Evolutionary conservation across 176 grass and related monocot genomes (phyloP).

Genomic region (Elaeis guineensis): DNA sequence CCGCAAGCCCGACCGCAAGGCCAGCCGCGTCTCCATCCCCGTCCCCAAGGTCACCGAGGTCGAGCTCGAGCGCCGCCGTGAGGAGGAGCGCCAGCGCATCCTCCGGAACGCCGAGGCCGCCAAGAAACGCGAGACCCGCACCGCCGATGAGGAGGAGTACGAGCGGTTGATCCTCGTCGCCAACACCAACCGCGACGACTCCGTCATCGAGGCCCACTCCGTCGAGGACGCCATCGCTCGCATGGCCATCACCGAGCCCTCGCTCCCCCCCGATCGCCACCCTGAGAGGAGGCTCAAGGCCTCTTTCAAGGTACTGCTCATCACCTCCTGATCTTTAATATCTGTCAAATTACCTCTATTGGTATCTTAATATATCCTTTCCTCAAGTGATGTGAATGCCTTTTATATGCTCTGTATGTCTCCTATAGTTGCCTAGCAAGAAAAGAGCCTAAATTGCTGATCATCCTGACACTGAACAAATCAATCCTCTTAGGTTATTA

Average conservation of each 20-base stretch:
- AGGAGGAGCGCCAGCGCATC: conserved; percentile 70
- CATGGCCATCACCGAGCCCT: conserved; percentile 41
- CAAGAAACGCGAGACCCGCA: conserved; percentile 63
- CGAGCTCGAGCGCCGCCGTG: conserved; percentile 55
- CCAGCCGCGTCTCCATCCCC: conserved; percentile 60
- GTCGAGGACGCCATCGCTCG: conserved; percentile 67
- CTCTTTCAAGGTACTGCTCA: conserved; percentile 59
- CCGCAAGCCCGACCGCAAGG: conserved; percentile 63
- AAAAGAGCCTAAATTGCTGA: no score
- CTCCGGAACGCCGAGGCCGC: conserved; percentile 56
- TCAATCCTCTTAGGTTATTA: no score
- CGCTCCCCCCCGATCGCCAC: conserved; percentile 57
- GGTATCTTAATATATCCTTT: no score
- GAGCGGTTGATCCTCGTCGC: conserved; percentile 66
- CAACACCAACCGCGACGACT: conserved; percentile 96
- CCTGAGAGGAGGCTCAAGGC: conserved; percentile 87
- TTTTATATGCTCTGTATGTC: no score
- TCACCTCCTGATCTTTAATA: neutral
- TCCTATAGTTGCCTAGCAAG: no score
- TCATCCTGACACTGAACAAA: no score
- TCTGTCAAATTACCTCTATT: no score
- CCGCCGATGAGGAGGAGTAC: conserved; percentile 85
- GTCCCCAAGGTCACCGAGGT: conserved; percentile 85
- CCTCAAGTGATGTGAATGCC: no score
- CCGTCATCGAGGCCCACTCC: conserved; percentile 71